phyloP scores from a whole-genome alignment of 192 early-diverging fungal species.

The Endogone sp. region DNA sequence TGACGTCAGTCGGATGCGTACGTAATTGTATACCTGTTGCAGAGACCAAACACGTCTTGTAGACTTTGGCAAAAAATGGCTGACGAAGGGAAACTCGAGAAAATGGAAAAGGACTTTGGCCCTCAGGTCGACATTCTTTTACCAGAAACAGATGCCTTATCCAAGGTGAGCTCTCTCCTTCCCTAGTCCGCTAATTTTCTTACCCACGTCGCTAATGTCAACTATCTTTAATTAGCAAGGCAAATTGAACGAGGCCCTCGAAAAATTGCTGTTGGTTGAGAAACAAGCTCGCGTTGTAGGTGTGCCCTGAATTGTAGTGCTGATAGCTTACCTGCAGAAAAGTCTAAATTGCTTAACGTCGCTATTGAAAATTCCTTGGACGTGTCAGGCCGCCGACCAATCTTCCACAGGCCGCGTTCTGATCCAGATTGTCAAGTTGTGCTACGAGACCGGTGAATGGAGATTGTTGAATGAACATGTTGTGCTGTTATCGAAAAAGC shows the following conservation, averaged over 20 bases:
- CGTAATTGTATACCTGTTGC: background rate
- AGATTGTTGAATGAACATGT: conserved; percentile 91
- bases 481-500: conserved; percentile 91
- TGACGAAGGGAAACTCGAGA: conserved; percentile 60
- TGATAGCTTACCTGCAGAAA: too few relatives aligned
- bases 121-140: conserved; percentile 72
- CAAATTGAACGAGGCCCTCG: conserved; percentile 79
- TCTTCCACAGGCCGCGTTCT: conserved; percentile 87
- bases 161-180: conserved; percentile 37
- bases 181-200: background rate
- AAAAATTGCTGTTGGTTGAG: conserved; percentile 80
- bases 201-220: background rate
- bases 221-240: conserved; percentile 42
- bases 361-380: background rate
- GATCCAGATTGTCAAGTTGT: conserved; percentile 72
- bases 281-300: conserved; percentile 93
- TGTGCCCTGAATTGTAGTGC: too few relatives aligned
- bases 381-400: conserved; percentile 87
- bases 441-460: conserved; percentile 74
- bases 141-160: conserved; percentile 71
- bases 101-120: conserved; percentile 94
- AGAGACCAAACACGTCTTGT: background rate
- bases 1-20: background rate
- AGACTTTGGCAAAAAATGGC: conserved; percentile 17
- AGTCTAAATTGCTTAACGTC: too few relatives aligned